Conservation (phyloP, 345 rosid species). For the Jatropha curcas region DNA sequence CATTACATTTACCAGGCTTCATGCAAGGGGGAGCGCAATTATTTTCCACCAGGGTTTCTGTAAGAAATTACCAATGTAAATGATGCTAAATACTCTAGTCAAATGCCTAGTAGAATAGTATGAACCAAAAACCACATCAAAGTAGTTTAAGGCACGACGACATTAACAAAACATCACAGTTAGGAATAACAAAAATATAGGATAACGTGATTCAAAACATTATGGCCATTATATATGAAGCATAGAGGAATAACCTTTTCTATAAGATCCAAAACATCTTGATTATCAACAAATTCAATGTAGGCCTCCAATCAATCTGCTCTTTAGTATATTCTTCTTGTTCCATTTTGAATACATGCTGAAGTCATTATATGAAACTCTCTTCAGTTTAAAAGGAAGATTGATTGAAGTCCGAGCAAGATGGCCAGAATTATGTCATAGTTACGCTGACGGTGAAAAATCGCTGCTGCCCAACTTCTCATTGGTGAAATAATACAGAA, state of each 20-base stretch:
- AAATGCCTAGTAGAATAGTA: no score
- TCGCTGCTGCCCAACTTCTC: constrained; percentile 98
- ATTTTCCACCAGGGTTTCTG: constrained; percentile 94
- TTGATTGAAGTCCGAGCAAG: constrained; percentile 13
- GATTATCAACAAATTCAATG: constrained; percentile 95
- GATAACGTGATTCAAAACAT: not conserved
- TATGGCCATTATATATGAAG: constrained; percentile 1
- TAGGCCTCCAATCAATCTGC: constrained; percentile 92
- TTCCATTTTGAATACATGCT: constrained; percentile 99
- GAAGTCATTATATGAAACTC: constrained; percentile 27
- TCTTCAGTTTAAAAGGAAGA: constrained; percentile 15
- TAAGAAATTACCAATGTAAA: constrained; percentile 8
- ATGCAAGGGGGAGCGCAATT: constrained; percentile 75
- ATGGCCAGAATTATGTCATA: constrained; percentile 13
- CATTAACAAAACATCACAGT: not conserved
- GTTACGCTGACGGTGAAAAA: constrained; percentile 91
- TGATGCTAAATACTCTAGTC: no score
- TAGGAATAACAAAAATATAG: no score
- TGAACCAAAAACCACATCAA: not conserved
- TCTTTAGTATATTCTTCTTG: constrained; percentile 98
- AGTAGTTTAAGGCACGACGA: not conserved
- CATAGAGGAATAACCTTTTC: constrained; percentile 61
- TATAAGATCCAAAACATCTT: constrained; percentile 91
- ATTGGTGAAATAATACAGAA: constrained; percentile 91
- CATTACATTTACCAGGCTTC: constrained; percentile 78